These are phyloP conservation scores for Cylindrotheca fusiformis DNA, from an alignment of 108 stramenopile species.

Conservation along the genomic window DNA sequence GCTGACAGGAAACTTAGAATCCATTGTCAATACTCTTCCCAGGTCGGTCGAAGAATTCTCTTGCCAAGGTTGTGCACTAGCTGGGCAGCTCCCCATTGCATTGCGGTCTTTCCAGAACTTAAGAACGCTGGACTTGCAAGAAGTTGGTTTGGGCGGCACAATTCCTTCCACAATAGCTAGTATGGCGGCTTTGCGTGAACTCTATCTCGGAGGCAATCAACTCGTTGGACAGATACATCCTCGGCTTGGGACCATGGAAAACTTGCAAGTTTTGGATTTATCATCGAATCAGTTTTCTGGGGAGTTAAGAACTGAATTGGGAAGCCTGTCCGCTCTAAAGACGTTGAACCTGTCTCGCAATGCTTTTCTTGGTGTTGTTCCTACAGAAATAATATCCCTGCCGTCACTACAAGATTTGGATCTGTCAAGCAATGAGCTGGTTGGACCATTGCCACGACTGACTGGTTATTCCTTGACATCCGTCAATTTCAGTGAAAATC, in stretches of 20 bases:
- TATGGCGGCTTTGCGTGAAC: conserved; percentile 14
- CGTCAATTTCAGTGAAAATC: not conserved
- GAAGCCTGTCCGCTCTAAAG: conserved; percentile 33
- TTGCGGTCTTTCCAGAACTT: conserved; percentile 11
- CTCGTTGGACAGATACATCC: conserved; percentile 47
- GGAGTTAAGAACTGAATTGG: conserved; percentile 34
- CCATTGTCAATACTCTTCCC: not conserved
- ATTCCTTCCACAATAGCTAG: conserved; percentile 34
- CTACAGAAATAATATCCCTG: conserved; percentile 33
- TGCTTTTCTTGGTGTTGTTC: conserved; percentile 54
- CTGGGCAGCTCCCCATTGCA: not conserved
- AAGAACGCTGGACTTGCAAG: conserved; percentile 23
- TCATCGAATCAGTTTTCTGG: conserved; percentile 42
- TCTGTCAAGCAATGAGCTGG: conserved; percentile 44
- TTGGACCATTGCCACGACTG: conserved; percentile 43
- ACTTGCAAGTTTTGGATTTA: conserved; percentile 46
- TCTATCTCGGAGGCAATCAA: conserved; percentile 47
- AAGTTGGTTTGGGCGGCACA: conserved; percentile 25
- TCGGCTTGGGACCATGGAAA: conserved; percentile 25
- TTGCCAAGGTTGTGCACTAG: not conserved
- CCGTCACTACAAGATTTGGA: conserved; percentile 39
- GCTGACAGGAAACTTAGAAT: not conserved
- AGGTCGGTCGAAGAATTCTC: not conserved
- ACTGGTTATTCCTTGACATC: not conserved
- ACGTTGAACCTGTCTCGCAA: conserved; percentile 51